Base-by-base conservation (phyloP, 2,329 filamentous ascomycete species). In the Claviceps pazoutovae region DNA sequence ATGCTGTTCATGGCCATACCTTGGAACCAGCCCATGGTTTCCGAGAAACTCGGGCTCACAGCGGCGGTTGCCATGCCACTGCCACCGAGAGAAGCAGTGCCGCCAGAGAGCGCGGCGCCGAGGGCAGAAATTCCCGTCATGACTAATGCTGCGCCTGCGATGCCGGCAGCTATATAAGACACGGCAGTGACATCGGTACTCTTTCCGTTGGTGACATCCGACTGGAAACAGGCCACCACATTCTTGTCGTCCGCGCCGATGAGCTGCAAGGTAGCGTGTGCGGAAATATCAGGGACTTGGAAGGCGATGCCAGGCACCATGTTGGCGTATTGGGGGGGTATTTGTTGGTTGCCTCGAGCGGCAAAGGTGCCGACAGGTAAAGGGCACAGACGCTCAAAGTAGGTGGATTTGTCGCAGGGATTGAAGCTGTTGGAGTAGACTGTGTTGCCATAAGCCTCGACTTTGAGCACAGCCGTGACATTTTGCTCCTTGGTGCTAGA, bases 1-100 rank as follows among this genome's bases (percentile, higher is more conserved):
- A 97, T 97, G 57, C 93, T 90, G 67, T 93, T 96, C 73, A 93
- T 85, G 30, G 93, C 89, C 75, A 97, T 86, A 48, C 85, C 84
- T 68, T 97, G 90, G 67, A 97, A 95, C 80, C 87, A 94, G 55
- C 84, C 82, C 58, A 95, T 78, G 47, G 94, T 82, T 62, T 96
- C 88, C 45, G 76, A 76, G 64, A 97, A 96, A 50, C 84, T 87
- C 26, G 93, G 93, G 59, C 88, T 93, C 42, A 83, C 73, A 11
- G 84, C 76, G 2, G 80, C 74, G 13, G 75, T 74, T 14, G 83
- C 85, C 17, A 72, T 74, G 46, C 69, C 70, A 38, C 39, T 23
- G 4, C 45, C 8, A 68, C 64, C 71, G 11, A 76, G 71, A 19
- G 71, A 71, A 46, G 76, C 76, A 46, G 79, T 72, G 26, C 76